Evolutionary conservation across 805 yeast genomes (phyloP), one percentile per base, ranked within the genome.

Genomic region (Ogataea angusta): DNA sequence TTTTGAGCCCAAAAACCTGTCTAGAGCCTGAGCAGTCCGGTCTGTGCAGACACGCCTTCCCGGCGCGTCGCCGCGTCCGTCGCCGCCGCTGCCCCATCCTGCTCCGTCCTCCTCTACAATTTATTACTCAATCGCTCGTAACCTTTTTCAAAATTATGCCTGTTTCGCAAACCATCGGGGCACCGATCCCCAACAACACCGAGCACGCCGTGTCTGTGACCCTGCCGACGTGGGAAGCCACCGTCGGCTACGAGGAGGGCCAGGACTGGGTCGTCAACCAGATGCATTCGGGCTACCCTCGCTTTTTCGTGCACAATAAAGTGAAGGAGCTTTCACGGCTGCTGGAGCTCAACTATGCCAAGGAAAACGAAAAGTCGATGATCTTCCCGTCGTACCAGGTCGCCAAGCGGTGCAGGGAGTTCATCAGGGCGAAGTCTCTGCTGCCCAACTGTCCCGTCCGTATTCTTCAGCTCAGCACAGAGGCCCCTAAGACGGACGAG

Each of bases 171-270:
- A 67, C 65, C 29, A 75, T 88, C 13, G 97, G 97, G 3, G 83
- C 76, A 13, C 78, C 96, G 2, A 90, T 93, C 43, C 97, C 99
- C 3, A 82, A 85, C 45, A 82, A 87, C 59, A 83, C 95, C 0
- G 80, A 83, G 3, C 98, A 93, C 62, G 96, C 97, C 0, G 96
- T 91, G 2, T 86, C 96, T 10, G 97, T 91, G 34, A 85, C 95
- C 2, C 71, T 91, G 24, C 99, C 99, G 6, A 85, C 96, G 0
- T 93, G 98, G 99, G 84, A 78, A 35, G 88, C 95, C 32, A 87
- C 85, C 4, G 85, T 93, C 1, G 96, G 88, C 3, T 93, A 93
- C 56, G 96, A 89, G 59, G 93, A 86, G 61, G 95, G 96, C 14
- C 82, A 85, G 54, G 80, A 75, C 15, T 80, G 88, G 84, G 87